phyloP scores from a whole-genome alignment of 352 stramenopile genomes.

The Phytophthora meadii region DNA sequence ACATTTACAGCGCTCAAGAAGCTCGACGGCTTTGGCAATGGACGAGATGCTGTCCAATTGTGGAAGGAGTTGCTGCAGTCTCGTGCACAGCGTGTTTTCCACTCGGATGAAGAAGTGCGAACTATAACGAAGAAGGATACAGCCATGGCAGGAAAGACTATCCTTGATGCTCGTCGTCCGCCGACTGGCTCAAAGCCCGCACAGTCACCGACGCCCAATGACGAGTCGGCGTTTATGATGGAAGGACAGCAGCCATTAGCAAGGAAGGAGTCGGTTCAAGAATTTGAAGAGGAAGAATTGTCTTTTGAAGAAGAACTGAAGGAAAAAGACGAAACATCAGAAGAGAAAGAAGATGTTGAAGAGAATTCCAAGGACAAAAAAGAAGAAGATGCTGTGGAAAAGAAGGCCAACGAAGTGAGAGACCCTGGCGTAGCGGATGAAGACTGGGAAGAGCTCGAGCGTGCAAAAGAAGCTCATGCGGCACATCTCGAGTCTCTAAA shows the following conservation, averaged over 20 bases:
- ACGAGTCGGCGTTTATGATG: constrained; percentile 11
- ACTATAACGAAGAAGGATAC: constrained; percentile 57
- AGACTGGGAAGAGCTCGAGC: constrained; percentile 72
- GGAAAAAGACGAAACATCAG: constrained; percentile 2
- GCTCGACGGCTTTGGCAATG: constrained; percentile 76
- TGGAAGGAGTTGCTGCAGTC: constrained; percentile 72
- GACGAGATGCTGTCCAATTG: constrained; percentile 70
- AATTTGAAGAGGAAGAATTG: constrained; percentile 13
- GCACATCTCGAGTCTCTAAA: constrained; percentile 45
- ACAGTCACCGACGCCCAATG: constrained; percentile 10
- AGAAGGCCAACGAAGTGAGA: constrained; percentile 23
- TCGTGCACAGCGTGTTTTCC: constrained; percentile 66
- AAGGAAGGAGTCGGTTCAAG: constrained; percentile 1
- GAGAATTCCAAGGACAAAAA: constrained; percentile 33
- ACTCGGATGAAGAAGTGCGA: constrained; percentile 49
- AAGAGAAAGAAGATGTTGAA: constrained; percentile 8
- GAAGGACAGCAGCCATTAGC: constrained; percentile 1
- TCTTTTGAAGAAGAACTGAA: constrained; percentile 16
- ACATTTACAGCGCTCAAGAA: constrained; percentile 51
- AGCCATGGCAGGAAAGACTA: constrained; percentile 34
- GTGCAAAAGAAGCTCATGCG: constrained; percentile 60
- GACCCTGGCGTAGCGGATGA: constrained; percentile 70
- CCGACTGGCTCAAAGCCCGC: constrained; percentile 41
- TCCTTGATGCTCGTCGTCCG: constrained; percentile 52
- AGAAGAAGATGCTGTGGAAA: constrained; percentile 16